Evolutionary conservation across 192 early-diverging fungal genomes (phyloP), one percentile per base, ranked within the genome.

Genomic region (Funneliformis mosseae): DNA sequence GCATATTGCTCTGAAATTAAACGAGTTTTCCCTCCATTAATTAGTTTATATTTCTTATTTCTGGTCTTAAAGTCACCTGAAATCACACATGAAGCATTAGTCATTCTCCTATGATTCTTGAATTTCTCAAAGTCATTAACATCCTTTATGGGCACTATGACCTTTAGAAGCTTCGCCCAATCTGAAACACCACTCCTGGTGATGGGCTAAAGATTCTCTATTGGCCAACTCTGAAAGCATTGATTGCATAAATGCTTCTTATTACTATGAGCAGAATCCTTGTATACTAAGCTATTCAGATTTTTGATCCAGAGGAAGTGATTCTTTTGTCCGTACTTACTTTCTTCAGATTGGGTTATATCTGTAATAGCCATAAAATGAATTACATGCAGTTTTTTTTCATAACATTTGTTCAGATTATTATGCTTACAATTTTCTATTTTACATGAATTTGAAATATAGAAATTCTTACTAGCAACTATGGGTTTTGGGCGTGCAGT

Each of bases 361-460:
- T n/a, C n/a, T n/a, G n/a, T n/a, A n/a, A n/a, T n/a, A n/a, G 3
- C 68, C 68, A 70, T 8, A 23, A 70, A 27, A 41, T 71, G 21
- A 8, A 71, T 71, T 41, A 71, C 69, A 71, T 71, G 69, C 21
- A 38, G 39, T 21, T 38, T 71, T 71, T 71, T 71, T n/a, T n/a
- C n/a, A n/a, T n/a, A 27, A 7, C 9, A 21, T 71, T 33, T 11
- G 8, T 46, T 7, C 45, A 10, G 11, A 46, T 10, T 10, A 46
- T 46, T 46, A 46, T 46, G 45, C 45, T 46, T 46, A n/a, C n/a
- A n/a, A n/a, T n/a, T n/a, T n/a, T n/a, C n/a, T n/a, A n/a, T n/a
- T n/a, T n/a, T n/a, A n/a, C n/a, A n/a, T n/a, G n/a, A n/a, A n/a
- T n/a, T n/a, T n/a, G n/a, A n/a, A n/a, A n/a, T n/a, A n/a, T n/a